Evolutionary conservation across 2,329 filamentous ascomycete species (phyloP).

Genomic region (Diplocarpon rosae): DNA sequence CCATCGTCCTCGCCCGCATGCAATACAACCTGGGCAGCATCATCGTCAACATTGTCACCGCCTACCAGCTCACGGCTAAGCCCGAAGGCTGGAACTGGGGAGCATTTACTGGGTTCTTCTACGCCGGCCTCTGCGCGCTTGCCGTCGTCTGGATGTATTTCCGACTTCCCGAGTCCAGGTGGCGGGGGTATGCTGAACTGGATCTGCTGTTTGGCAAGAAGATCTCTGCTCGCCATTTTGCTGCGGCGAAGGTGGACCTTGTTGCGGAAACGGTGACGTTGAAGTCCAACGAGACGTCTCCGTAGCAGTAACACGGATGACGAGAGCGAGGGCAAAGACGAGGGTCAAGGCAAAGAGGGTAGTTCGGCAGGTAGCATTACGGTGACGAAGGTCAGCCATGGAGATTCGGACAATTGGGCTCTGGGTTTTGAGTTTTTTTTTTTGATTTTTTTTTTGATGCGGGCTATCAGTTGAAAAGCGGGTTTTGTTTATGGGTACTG

Average conservation of each 20-base stretch:
- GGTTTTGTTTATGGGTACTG: too few species aligned
- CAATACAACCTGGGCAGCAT: slow-evolving; percentile 29
- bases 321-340: too few species aligned
- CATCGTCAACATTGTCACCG: slow-evolving; percentile 45
- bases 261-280: not conserved
- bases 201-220: slow-evolving; percentile 6
- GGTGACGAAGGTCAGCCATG: too few species aligned
- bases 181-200: slow-evolving; percentile 7
- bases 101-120: slow-evolving; percentile 33
- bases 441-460: too few species aligned
- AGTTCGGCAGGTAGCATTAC: too few species aligned
- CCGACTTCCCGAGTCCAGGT: slow-evolving; percentile 31
- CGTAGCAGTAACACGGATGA: too few species aligned
- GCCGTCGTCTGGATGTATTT: slow-evolving; percentile 29
- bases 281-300: too few species aligned
- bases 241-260: not conserved
- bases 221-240: slow-evolving; percentile 3
- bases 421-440: too few species aligned
- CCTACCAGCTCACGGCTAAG: slow-evolving; percentile 49
- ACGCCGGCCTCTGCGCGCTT: slow-evolving; percentile 31
- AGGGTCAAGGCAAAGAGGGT: too few species aligned
- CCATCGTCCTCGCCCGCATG: slow-evolving; percentile 26
- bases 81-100: slow-evolving; percentile 27
- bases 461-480: too few species aligned
- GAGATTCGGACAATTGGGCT: too few species aligned